Evolutionary conservation across 805 yeast genomes (phyloP).

Genomic region (Starmerella sp.): DNA sequence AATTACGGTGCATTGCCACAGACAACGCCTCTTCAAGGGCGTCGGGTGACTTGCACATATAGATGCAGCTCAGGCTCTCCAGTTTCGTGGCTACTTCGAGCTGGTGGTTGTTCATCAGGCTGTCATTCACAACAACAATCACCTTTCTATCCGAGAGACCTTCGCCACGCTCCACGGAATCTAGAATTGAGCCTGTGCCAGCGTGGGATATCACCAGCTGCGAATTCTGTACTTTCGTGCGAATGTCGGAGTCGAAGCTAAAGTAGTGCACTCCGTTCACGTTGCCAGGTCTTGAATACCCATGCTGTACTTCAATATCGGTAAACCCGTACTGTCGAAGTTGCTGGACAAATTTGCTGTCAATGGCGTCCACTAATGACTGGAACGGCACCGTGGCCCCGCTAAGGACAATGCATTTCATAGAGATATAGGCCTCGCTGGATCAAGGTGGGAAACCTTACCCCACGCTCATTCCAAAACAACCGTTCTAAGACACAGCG

Average conservation of each 20-base stretch:
- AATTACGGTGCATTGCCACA: neutral
- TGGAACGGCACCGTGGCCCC: constrained; percentile 88
- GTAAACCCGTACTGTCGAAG: constrained; percentile 33
- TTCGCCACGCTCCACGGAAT: constrained; percentile 28
- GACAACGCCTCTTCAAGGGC: neutral
- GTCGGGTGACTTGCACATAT: neutral
- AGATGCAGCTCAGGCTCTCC: neutral
- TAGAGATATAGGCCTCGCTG: neutral
- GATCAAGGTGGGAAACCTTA: neutral
- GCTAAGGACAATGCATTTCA: constrained; percentile 49
- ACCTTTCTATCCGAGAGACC: constrained; percentile 47
- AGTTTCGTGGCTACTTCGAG: constrained; percentile 58
- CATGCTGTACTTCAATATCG: constrained; percentile 49
- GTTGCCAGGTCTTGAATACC: constrained; percentile 32
- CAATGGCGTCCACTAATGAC: constrained; percentile 39
- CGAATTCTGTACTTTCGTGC: constrained; percentile 34
- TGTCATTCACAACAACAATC: constrained; percentile 53
- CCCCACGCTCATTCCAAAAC: neutral
- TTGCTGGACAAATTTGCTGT: constrained; percentile 31
- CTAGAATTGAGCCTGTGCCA: constrained; percentile 83
- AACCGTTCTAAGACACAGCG: neutral
- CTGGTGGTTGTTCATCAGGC: constrained; percentile 83
- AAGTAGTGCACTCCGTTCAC: constrained; percentile 35
- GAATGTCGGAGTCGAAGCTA: constrained; percentile 36
- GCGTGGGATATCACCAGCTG: constrained; percentile 78